Percentiles rank a stretch among this genome's conserved stretches.
Conservation (phyloP, 2,329 filamentous ascomycete species). For the Atkinsonella hypoxylon region DNA sequence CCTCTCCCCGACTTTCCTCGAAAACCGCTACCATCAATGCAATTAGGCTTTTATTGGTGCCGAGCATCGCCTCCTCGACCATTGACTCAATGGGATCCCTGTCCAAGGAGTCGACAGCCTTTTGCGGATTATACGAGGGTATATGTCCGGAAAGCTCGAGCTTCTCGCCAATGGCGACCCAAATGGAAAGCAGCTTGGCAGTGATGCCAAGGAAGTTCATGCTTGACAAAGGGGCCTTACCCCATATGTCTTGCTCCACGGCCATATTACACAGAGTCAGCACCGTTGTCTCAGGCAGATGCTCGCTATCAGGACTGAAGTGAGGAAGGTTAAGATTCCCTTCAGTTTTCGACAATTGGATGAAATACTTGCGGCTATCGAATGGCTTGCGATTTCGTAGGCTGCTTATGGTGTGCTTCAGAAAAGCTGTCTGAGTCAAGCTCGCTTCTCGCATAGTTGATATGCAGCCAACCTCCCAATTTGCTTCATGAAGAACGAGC, state of each 20-base stretch:
- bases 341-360: neutral
- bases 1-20: neutral
- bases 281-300: neutral
- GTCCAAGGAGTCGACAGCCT: neutral
- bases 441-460: neutral
- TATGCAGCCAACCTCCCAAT: neutral
- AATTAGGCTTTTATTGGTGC: neutral
- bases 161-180: neutral
- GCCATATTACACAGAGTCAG: neutral
- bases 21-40: neutral
- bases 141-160: neutral
- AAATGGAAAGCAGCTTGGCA: neutral
- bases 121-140: neutral
- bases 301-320: neutral
- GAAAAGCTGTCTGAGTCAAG: neutral
- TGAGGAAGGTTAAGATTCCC: neutral
- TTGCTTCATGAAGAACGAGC: slow-evolving; percentile 4
- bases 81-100: neutral
- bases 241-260: neutral
- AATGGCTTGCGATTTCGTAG: neutral
- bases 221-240: neutral
- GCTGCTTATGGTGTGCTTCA: neutral
- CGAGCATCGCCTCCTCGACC: neutral
- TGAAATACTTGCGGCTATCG: neutral
- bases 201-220: neutral